phyloP scores from a whole-genome alignment of 345 rosid species.

The rapeseed (Brassica napus) region DNA sequence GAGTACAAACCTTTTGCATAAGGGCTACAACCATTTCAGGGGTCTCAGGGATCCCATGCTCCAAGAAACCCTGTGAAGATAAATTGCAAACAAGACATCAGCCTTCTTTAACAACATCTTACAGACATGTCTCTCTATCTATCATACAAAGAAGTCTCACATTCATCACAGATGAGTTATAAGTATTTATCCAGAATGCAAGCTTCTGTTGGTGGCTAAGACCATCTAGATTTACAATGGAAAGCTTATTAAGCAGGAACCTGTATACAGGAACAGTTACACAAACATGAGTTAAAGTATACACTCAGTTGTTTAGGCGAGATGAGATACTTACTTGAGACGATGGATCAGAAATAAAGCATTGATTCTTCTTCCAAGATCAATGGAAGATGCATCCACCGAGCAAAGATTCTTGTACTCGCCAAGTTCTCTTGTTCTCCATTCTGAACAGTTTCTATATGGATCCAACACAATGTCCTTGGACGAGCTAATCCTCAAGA shows the following conservation, averaged over 20 bases:
- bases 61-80: conserved; percentile 64
- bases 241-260: conserved; percentile 71
- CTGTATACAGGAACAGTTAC: conserved; percentile 43
- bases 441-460: conserved; percentile 49
- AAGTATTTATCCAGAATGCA: conserved; percentile 94
- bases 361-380: conserved; percentile 56
- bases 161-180: conserved; percentile 84
- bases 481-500: conserved; percentile 62
- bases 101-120: neutral
- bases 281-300: conserved; percentile 29
- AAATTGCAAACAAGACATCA: neutral
- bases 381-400: conserved; percentile 59
- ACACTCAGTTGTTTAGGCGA: neutral
- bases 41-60: conserved; percentile 72
- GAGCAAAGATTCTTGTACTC: conserved; percentile 59
- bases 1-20: conserved; percentile 74
- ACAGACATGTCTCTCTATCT: neutral
- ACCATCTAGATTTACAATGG: conserved; percentile 59
- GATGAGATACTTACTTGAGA: conserved; percentile 58
- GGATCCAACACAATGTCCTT: conserved; percentile 66
- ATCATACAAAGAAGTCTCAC: conserved; percentile 44
- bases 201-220: conserved; percentile 91
- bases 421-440: conserved; percentile 55
- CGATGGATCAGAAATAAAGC: conserved; percentile 66
- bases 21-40: conserved; percentile 81